Evolutionary conservation across 2,329 filamentous ascomycete species (phyloP).

Genomic region (Claviceps purpurea): DNA sequence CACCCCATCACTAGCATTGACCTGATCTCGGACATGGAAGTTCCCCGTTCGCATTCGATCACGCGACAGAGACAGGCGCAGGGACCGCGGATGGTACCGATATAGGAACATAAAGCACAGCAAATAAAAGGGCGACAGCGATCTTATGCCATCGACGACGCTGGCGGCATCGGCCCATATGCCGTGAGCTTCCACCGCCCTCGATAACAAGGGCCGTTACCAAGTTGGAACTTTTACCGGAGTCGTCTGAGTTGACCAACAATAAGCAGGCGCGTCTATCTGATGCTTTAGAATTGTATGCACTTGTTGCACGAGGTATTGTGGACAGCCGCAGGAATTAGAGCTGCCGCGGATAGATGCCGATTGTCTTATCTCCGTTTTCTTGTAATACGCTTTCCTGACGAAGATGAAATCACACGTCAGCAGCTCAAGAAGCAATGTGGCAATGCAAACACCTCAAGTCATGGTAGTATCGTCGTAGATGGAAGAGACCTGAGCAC

Average conservation of each 20-base stretch:
- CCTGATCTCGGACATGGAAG: background rate
- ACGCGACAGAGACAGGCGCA: background rate
- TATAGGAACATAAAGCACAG: background rate
- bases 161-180: background rate
- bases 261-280: background rate
- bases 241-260: background rate
- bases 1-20: background rate
- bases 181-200: background rate
- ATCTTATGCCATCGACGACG: background rate
- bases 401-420: constrained; percentile 6
- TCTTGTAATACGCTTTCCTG: constrained; percentile 4
- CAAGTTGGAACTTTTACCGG: too few species aligned
- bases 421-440: background rate
- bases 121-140: background rate
- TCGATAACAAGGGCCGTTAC: too few species aligned
- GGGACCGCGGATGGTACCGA: background rate
- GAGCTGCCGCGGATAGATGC: background rate
- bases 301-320: background rate
- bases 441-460: constrained; percentile 8
- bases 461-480: constrained; percentile 1
- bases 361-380: background rate
- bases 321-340: background rate
- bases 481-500: background rate
- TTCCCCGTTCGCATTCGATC: background rate
- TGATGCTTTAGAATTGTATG: background rate